phyloP scores from a whole-genome alignment of 1,139 yeast species.

The Diutina sp. region DNA sequence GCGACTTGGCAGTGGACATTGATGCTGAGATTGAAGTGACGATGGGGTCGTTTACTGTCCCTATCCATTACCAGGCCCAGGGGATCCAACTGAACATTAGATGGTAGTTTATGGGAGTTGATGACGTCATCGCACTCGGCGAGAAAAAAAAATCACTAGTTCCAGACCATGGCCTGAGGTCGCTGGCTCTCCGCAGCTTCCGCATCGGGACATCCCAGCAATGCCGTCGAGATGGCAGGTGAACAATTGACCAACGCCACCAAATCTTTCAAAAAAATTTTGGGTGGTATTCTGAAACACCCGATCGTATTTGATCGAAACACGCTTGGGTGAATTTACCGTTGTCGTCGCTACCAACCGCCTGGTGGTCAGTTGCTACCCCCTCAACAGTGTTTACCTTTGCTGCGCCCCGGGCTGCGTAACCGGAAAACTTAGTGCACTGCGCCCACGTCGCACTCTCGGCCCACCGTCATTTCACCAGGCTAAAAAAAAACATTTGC shows the following conservation, averaged over 20 bases:
- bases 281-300: too few relatives aligned
- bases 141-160: too few relatives aligned
- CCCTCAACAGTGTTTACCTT: not conserved
- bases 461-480: not conserved
- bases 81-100: conserved; percentile 26
- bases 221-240: too few relatives aligned
- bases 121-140: not conserved
- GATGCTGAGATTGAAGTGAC: conserved; percentile 25
- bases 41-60: conserved; percentile 24
- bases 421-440: not conserved
- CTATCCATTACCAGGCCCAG: conserved; percentile 29
- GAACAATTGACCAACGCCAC: too few relatives aligned
- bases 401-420: not conserved
- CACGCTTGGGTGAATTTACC: not conserved
- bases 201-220: not conserved
- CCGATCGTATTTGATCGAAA: not conserved
- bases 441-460: not conserved
- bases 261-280: too few relatives aligned
- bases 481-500: not conserved
- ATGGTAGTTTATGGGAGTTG: not conserved
- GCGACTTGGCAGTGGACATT: conserved; percentile 34
- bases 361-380: not conserved
- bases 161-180: not conserved
- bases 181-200: not conserved
- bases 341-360: not conserved